Evolutionary conservation across 331 rosid genomes (phyloP), one percentile per base, ranked within the genome.

Genomic region (Prunus yedoensis): DNA sequence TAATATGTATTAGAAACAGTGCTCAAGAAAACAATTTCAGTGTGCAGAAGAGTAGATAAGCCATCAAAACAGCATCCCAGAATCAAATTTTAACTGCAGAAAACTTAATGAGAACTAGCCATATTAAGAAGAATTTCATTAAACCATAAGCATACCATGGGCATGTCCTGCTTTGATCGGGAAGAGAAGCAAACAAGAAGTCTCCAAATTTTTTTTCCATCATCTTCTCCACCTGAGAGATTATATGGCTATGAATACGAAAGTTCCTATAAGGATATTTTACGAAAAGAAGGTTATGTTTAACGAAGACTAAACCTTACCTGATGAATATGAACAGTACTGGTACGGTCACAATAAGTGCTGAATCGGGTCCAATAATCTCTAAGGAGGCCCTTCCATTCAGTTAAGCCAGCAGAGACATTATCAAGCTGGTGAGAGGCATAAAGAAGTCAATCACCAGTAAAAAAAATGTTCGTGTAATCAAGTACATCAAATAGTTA

Each of bases 321-420:
- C 96, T 95, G 96, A 74, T 90, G 99, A 78, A 92, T 88, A 82
- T 88, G 95, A 74, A 95, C 97, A 80, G 23, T 79, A 54, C 78
- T 76, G 35, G 93, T 80, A 60, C 74, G 87, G n/a, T 92, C 98
- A 81, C 97, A 95, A 80, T 90, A 92, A 71, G 90, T 77, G 76
- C 91, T 92, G 85, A 92, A 20, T 97, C 92, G 9, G 97, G 23
- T 89, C 99, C 99, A 95, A 79, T 92, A 95, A 79, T 95, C 96
- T 88, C 74, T 85, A 14, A 95, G 93, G 81, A 95, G 99, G 84
- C 97, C 99, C 82, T 91, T 95, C 99, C 98, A 95, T 81, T 95
- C 96, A 73, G 99, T 92, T 78, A 82, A 78, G 68, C 99, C 97
- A 80, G 89, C 98, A 75, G 96, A 95, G 69, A 95, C 99, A 81